phyloP scores from a whole-genome alignment of 2,329 filamentous ascomycete species.

The Penicillium sp. region DNA sequence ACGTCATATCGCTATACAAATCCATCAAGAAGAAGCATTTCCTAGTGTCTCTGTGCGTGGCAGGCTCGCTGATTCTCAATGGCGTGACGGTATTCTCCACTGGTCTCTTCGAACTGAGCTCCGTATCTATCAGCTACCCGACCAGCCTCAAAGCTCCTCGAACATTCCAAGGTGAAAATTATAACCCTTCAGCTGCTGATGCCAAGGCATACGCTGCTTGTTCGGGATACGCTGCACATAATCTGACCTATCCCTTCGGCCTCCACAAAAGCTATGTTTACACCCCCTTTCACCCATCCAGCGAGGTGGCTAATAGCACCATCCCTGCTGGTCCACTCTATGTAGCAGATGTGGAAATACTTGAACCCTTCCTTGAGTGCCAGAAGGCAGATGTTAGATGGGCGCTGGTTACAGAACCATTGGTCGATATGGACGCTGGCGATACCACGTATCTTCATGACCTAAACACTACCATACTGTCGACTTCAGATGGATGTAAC shows the following conservation, averaged over 20 bases:
- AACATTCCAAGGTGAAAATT: background rate
- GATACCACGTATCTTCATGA: too few species aligned
- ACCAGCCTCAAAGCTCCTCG: background rate
- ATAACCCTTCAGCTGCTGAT: background rate
- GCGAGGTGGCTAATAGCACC: background rate
- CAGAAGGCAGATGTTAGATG: background rate
- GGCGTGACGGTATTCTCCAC: constrained; percentile 9
- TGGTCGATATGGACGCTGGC: too few species aligned
- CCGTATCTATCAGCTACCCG: background rate
- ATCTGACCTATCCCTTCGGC: background rate
- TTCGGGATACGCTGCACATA: background rate
- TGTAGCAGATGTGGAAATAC: background rate
- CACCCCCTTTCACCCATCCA: background rate
- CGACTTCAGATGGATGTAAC: background rate
- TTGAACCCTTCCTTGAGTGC: background rate
- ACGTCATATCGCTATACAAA: constrained; percentile 8
- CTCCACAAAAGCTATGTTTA: background rate
- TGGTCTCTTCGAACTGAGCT: constrained; percentile 1
- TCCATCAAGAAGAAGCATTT: constrained; percentile 13
- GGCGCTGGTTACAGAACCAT: background rate
- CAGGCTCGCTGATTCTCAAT: constrained; percentile 3
- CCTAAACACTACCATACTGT: background rate
- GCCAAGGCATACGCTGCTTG: background rate
- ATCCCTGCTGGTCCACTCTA: background rate
- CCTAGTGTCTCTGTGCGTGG: constrained; percentile 14